Conservation (phyloP, 2,329 filamentous ascomycete species). For the Ophiobolus disseminans region DNA sequence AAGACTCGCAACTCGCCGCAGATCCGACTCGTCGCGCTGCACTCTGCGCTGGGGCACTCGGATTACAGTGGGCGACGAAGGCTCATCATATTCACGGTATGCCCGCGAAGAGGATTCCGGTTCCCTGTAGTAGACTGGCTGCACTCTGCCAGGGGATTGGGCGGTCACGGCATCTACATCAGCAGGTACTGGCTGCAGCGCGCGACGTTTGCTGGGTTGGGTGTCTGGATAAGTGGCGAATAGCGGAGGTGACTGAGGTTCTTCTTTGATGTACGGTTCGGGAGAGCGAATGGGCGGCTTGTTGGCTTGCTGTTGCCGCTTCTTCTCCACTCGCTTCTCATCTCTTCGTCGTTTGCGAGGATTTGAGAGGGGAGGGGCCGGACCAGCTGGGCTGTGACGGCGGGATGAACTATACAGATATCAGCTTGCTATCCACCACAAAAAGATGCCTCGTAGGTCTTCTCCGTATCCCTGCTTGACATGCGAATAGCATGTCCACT, state of each 20-base stretch:
- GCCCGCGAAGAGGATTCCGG: constrained; percentile 41
- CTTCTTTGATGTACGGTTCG: constrained; percentile 66
- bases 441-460: no score
- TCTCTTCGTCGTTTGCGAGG: constrained; percentile 61
- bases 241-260: constrained; percentile 67
- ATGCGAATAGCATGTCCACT: no score
- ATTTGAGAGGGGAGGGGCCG: constrained; percentile 52
- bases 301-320: constrained; percentile 47
- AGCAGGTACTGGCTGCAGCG: constrained; percentile 43
- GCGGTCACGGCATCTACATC: constrained; percentile 51
- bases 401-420: constrained; percentile 38
- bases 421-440: no score
- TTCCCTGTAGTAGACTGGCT: constrained; percentile 56
- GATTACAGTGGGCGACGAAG: constrained; percentile 48
- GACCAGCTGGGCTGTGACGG: constrained; percentile 55
- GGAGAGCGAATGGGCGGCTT: constrained; percentile 44
- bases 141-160: constrained; percentile 47
- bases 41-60: constrained; percentile 49
- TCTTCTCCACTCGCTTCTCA: constrained; percentile 44
- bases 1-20: constrained; percentile 56
- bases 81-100: constrained; percentile 54
- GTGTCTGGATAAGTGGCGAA: constrained; percentile 53
- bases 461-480: no score
- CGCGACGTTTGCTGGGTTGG: constrained; percentile 50
- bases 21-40: constrained; percentile 55